phyloP scores from a whole-genome alignment of 1,284 basidiomycete genomes.

The Fomitopsis pinicola region DNA sequence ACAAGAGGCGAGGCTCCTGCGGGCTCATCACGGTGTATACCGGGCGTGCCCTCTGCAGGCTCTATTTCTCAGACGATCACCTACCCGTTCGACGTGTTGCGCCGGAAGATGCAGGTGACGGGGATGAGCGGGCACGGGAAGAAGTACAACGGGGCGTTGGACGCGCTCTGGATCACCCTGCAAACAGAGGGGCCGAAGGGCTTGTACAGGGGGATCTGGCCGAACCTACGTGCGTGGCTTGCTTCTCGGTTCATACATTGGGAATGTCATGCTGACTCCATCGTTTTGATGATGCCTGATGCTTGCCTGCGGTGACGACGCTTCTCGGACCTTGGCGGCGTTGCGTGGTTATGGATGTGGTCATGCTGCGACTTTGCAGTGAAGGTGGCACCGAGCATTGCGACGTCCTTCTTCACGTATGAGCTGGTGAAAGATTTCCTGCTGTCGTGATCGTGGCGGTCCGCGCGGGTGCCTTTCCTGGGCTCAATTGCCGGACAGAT shows the following conservation, averaged over 20 bases:
- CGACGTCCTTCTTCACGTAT: constrained; percentile 81
- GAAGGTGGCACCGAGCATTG: constrained; percentile 89
- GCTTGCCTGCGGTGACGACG: background rate
- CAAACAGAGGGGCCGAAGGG: constrained; percentile 71
- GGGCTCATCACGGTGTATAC: background rate
- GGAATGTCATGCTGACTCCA: constrained; percentile 1
- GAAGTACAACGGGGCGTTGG: constrained; percentile 76
- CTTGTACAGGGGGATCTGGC: constrained; percentile 86
- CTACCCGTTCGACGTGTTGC: constrained; percentile 92
- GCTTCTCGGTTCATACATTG: background rate
- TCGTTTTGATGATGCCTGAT: background rate
- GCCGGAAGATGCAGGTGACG: constrained; percentile 93
- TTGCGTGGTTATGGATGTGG: constrained; percentile 7
- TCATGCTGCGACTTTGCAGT: constrained; percentile 38
- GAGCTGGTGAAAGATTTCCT: constrained; percentile 54
- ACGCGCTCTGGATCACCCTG: constrained; percentile 70
- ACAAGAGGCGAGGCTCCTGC: background rate
- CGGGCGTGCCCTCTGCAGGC: constrained; percentile 35
- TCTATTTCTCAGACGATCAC: constrained; percentile 91
- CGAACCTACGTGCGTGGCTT: constrained; percentile 76
- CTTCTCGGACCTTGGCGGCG: background rate
- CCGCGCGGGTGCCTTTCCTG: background rate
- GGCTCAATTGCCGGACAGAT: background rate
- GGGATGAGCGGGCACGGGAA: constrained; percentile 72
- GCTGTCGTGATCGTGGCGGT: constrained; percentile 20